phyloP scores from a whole-genome alignment of 2,329 filamentous ascomycete genomes.

The Amauroascus niger region DNA sequence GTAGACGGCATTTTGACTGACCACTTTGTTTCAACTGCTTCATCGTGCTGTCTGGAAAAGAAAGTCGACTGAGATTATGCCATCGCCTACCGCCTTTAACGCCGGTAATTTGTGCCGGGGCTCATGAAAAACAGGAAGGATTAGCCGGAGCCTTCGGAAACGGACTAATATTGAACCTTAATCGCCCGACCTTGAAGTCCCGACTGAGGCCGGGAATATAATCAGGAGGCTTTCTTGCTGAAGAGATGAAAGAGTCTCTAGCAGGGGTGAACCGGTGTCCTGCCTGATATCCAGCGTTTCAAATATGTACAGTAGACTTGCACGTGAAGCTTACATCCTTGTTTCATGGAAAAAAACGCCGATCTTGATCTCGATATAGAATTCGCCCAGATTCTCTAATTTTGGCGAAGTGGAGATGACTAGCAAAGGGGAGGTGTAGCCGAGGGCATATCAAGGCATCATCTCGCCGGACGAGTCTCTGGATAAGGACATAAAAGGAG shows the following conservation, averaged over 20 bases:
- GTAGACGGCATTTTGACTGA: constrained; percentile 64
- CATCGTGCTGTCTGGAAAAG: not conserved
- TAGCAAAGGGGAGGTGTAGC: not conserved
- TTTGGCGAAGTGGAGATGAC: constrained; percentile 1
- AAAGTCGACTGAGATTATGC: not conserved
- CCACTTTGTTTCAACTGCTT: not conserved
- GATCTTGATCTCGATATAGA: no score
- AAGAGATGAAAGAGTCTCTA: no score
- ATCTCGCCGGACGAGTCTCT: not conserved
- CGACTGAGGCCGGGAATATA: no score
- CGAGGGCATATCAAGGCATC: not conserved
- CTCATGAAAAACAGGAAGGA: not conserved
- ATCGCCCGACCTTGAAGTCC: no score
- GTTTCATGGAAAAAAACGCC: no score
- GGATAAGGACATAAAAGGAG: not conserved
- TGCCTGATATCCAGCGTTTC: not conserved
- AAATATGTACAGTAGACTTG: not conserved
- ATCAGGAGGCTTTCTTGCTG: no score
- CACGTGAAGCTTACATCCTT: not conserved
- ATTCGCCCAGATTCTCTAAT: not conserved
- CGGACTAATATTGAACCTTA: not conserved
- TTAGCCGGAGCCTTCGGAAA: not conserved
- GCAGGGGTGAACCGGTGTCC: no score
- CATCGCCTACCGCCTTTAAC: not conserved
- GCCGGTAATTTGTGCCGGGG: not conserved